Conservation (phyloP, 257 asterid species). For the Nicotiana tabacum region DNA sequence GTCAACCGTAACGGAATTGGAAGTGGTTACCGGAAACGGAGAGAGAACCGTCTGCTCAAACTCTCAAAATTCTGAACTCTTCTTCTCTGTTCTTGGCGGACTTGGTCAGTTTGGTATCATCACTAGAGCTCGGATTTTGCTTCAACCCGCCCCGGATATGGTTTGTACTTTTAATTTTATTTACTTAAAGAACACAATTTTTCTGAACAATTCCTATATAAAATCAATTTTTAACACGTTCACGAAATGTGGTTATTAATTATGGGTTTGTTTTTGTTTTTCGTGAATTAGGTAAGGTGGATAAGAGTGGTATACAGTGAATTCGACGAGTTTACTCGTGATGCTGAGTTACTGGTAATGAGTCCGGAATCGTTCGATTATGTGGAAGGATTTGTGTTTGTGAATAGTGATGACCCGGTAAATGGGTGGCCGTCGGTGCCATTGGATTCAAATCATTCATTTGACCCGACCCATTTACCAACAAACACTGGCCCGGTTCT, state of each 20-base stretch:
- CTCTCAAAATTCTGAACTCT: constrained; percentile 49
- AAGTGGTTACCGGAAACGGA: constrained; percentile 92
- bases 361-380: constrained; percentile 54
- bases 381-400: constrained; percentile 82
- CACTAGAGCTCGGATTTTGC: constrained; percentile 70
- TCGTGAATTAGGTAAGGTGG: constrained; percentile 71
- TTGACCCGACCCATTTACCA: constrained; percentile 52
- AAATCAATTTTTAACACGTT: background rate
- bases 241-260: background rate
- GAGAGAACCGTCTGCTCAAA: constrained; percentile 58
- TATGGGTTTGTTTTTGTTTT: background rate
- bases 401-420: constrained; percentile 66
- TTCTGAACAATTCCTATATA: background rate
- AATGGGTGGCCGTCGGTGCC: constrained; percentile 84
- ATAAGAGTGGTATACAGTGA: constrained; percentile 79
- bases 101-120: constrained; percentile 93
- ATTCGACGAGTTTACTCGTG: constrained; percentile 68
- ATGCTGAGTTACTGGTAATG: constrained; percentile 69
- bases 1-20: constrained; percentile 80
- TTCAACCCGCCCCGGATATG: constrained; percentile 85
- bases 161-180: constrained; percentile 19
- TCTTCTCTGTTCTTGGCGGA: constrained; percentile 79
- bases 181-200: too few species aligned
- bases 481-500: constrained; percentile 55
- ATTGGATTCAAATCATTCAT: constrained; percentile 30